phyloP scores from a whole-genome alignment of 148 eudicot species.

The Pharnaceum exiguum region DNA sequence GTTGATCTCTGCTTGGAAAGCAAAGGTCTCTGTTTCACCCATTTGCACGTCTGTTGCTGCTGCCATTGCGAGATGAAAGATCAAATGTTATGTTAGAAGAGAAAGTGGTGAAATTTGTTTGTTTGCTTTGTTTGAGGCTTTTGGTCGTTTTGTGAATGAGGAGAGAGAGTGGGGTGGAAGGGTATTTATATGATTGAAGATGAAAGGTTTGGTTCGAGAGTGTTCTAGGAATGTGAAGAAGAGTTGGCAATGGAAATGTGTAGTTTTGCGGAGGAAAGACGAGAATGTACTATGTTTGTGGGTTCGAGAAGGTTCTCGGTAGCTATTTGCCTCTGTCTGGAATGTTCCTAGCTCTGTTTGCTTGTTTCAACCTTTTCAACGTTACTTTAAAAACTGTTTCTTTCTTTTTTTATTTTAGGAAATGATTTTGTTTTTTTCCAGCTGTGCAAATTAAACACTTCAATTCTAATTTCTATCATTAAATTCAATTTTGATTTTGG shows the following conservation, averaged over 20 bases:
- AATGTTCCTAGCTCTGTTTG: too few relatives aligned
- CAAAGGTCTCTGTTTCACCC: conserved; percentile 77
- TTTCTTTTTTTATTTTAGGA: neutral
- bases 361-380: neutral
- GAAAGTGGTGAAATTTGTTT: conserved; percentile 20
- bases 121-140: neutral
- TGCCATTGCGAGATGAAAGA: neutral
- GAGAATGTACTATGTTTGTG: too few relatives aligned
- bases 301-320: too few relatives aligned
- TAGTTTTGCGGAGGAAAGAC: too few relatives aligned
- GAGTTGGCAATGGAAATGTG: too few relatives aligned
- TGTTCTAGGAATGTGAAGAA: too few relatives aligned
- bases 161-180: too few relatives aligned
- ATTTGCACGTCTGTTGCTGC: conserved; percentile 62
- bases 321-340: too few relatives aligned
- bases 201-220: too few relatives aligned
- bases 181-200: too few relatives aligned
- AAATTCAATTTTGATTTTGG: too few relatives aligned
- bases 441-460: neutral
- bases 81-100: conserved; percentile 19
- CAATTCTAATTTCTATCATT: neutral
- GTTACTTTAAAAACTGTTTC: neutral
- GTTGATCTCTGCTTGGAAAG: conserved; percentile 89
- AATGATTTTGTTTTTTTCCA: neutral
- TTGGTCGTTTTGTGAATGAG: too few relatives aligned